Evolutionary conservation across 73 alveolate genomes (phyloP), one percentile per base, ranked within the genome.

Genomic region (Tetrahymena elliotti): DNA sequence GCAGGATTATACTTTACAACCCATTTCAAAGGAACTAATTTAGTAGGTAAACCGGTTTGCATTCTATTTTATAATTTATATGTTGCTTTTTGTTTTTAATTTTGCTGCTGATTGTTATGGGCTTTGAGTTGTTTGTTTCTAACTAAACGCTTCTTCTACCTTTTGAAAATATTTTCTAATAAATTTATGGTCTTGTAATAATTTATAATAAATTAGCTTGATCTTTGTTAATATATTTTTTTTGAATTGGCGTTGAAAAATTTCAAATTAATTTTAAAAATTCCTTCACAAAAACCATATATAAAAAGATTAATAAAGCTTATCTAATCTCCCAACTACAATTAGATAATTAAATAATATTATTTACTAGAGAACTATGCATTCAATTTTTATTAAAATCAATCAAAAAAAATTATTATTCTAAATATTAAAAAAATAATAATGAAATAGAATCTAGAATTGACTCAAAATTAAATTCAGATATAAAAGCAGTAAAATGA

Each of bases 1-100:
- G 96, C 93, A 35, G 96, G 96, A 35, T 94, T 94, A 33, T 84
- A 94, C 52, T 94, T 94, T 10, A 94, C 52, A 88, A 94, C 96
- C 96, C 96, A 94, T 52, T 94, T 94, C 92, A 94, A 38, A 27
- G 96, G 96, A 35, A 94, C 93, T 20, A 94, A 88, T 93, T 53
- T 94, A 4, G 88, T 68, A 27, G 88, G 88, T 68, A 68, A 68
- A 68, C 88, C 88, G n/a, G 39, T 24, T 68, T 68, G 33, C 88
- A 68, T 68, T 68, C 6, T 31, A 2, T 27, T 7, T 5, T 7
- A 7, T 27, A 68, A 10, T 22, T 68, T 18, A 68, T 68, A 16
- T 24, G 34, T 68, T 68, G 13, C n/a, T 2, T 68, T 68, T 6
- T 12, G 10, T 68, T 27, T 68, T 54, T 18, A 68, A 27, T 24